These are phyloP conservation scores for Globisporangium polare DNA, from an alignment of 352 stramenopile species.

Conservation along the genomic window DNA sequence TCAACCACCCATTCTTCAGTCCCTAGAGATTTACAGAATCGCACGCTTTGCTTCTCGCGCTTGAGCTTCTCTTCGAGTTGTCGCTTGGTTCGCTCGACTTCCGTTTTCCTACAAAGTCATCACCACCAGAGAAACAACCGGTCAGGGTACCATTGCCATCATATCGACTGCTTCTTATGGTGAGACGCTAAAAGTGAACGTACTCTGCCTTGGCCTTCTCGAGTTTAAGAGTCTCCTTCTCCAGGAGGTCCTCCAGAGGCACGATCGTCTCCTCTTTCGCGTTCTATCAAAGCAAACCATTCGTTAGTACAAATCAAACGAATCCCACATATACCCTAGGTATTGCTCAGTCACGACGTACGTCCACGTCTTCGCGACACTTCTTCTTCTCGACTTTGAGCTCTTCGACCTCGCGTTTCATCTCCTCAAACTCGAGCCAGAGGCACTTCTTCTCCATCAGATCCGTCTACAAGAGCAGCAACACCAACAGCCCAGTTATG, in stretches of 20 bases:
- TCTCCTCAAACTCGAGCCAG: conserved; percentile 83
- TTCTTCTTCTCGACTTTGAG: conserved; percentile 65
- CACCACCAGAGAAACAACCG: background rate
- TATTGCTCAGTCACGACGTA: conserved; percentile 15
- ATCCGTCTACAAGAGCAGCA: conserved; percentile 35
- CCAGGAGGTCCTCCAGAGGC: conserved; percentile 58
- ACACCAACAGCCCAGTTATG: background rate
- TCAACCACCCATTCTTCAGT: no score
- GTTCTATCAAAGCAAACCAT: conserved; percentile 25
- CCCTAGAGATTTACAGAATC: no score
- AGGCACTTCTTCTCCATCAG: conserved; percentile 87
- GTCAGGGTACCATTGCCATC: background rate
- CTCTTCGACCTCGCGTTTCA: conserved; percentile 60
- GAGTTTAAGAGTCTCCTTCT: conserved; percentile 67
- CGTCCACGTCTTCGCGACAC: conserved; percentile 66
- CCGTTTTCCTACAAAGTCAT: conserved; percentile 34
- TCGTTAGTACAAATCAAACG: background rate
- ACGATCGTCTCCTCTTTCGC: conserved; percentile 62
- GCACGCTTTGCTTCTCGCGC: conserved; percentile 57
- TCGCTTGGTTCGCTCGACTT: conserved; percentile 44
- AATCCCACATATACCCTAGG: no score
- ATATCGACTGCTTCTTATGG: background rate
- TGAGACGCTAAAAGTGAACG: background rate
- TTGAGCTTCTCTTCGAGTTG: conserved; percentile 61
- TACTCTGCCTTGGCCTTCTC: conserved; percentile 60